phyloP scores from a whole-genome alignment of 1,139 yeast species.

The Torulaspora pretoriensis region DNA sequence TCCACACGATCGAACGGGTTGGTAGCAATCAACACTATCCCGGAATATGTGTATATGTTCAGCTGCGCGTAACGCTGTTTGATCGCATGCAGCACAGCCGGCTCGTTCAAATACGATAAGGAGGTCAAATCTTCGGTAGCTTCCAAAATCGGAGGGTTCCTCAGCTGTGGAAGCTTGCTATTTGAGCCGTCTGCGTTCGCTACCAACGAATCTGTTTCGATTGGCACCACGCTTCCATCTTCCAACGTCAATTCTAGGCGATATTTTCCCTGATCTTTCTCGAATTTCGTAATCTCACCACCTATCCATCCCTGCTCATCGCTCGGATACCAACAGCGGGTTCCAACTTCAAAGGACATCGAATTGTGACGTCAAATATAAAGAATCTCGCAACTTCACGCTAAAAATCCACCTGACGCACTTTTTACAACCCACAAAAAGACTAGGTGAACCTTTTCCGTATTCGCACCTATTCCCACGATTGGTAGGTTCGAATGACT shows the following conservation, averaged over 20 bases:
- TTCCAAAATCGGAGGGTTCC: constrained; percentile 88
- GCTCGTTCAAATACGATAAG: constrained; percentile 89
- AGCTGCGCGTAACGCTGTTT: constrained; percentile 82
- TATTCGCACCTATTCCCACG: neutral
- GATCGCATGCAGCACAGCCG: constrained; percentile 93
- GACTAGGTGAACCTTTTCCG: neutral
- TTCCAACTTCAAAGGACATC: constrained; percentile 37
- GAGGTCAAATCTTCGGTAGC: constrained; percentile 86
- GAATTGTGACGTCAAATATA: neutral
- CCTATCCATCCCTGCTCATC: constrained; percentile 89
- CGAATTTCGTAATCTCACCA: constrained; percentile 63
- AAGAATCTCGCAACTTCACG: neutral
- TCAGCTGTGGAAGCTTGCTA: constrained; percentile 61
- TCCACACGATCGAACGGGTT: constrained; percentile 94
- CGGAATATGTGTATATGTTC: constrained; percentile 91
- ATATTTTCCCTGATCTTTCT: constrained; percentile 50
- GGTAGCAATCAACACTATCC: constrained; percentile 93
- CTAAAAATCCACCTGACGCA: neutral
- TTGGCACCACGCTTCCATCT: constrained; percentile 51
- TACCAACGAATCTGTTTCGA: constrained; percentile 48
- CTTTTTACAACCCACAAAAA: neutral
- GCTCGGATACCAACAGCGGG: constrained; percentile 94
- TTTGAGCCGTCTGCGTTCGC: constrained; percentile 20
- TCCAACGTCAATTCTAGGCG: constrained; percentile 61
- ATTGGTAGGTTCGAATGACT: neutral